Base-by-base conservation (phyloP, 2,329 filamentous ascomycete species). In the Phoma herbarum region DNA sequence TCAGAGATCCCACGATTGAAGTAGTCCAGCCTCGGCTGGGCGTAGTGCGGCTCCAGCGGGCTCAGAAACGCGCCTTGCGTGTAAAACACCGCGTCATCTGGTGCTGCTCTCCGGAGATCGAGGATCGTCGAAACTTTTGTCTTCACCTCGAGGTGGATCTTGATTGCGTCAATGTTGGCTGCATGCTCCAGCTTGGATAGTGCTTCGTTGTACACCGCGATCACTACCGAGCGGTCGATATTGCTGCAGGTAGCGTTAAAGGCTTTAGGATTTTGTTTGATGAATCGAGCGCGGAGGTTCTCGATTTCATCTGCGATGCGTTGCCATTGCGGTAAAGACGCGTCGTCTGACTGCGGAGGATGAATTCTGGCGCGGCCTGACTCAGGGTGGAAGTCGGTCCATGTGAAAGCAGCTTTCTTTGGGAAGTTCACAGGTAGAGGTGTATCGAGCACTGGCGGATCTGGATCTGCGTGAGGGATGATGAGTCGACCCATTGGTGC, bases 41-140 rank as follows among this genome's bases (percentile, higher is more conserved):
- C 66, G 18, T 64, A 70, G 23, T 63, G 53, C 2, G 64, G 66
- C 5, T 68, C 63, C 0, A 68, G 44, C 0, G 63, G 64, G 3
- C 7, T 20, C 3, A 68, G 54, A 2, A 59, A 39, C 8, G 56
- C 29, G 11, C 16, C 37, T 10, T 23, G 23, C 6, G 14, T 25
- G 4, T 18, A 28, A 39, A 67, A 68, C 0, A 64, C 62, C 0
- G 22, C 9, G 16, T 67, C 50, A 3, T 52, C 29, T 4, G 60
- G 60, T 10, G 54, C 31, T 10, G 60, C 61, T 7, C 10, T 7
- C 0, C 39, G 14, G 7, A 65, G 16, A 2, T 57, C 47, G 0
- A 70, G 41, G 5, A 68, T 61, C 1, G 53, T 59, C 2, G 43
- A 43, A 1, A 65, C 51, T 23, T 67, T 67, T 5, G 6, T 23